phyloP scores from a whole-genome alignment of 2,329 filamentous ascomycete genomes.

The Ceratocystis variospora region DNA sequence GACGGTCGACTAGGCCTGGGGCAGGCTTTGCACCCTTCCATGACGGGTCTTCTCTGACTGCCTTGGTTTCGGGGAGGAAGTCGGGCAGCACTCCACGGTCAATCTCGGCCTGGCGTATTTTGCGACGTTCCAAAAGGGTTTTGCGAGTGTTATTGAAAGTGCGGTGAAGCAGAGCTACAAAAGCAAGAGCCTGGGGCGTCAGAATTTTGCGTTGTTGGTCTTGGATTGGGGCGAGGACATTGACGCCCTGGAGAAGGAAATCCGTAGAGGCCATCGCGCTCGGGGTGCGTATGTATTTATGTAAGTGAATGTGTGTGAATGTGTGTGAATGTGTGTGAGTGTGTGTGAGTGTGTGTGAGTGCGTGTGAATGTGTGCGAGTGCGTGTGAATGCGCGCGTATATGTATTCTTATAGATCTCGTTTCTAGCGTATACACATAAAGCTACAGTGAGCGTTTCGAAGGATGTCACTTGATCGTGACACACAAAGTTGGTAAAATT shows the following conservation, averaged over 20 bases:
- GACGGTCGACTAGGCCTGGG: slow-evolving; percentile 80
- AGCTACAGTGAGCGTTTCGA: too few species aligned
- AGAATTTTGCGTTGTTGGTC: slow-evolving; percentile 80
- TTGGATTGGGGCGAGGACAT: slow-evolving; percentile 65
- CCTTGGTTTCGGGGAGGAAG: slow-evolving; percentile 89
- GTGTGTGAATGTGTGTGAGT: too few species aligned
- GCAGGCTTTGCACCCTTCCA: slow-evolving; percentile 90
- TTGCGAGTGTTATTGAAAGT: slow-evolving; percentile 88
- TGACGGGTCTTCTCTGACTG: slow-evolving; percentile 83
- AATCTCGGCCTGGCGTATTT: slow-evolving; percentile 78
- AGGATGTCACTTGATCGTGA: neutral
- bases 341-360: too few species aligned
- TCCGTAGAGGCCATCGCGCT: slow-evolving; percentile 53
- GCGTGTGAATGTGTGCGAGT: too few species aligned
- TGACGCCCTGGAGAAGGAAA: slow-evolving; percentile 71
- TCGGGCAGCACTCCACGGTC: slow-evolving; percentile 81
- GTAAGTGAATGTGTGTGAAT: neutral
- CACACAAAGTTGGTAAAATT: neutral
- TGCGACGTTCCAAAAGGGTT: slow-evolving; percentile 71
- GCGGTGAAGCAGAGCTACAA: slow-evolving; percentile 86
- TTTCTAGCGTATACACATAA: neutral
- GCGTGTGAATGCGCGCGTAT: too few species aligned
- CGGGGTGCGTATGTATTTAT: slow-evolving; percentile 22
- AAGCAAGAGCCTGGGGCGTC: slow-evolving; percentile 76
- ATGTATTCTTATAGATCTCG: too few species aligned